Conservation (phyloP, 2,329 filamentous ascomycete species). For the Didymella arachidicola region DNA sequence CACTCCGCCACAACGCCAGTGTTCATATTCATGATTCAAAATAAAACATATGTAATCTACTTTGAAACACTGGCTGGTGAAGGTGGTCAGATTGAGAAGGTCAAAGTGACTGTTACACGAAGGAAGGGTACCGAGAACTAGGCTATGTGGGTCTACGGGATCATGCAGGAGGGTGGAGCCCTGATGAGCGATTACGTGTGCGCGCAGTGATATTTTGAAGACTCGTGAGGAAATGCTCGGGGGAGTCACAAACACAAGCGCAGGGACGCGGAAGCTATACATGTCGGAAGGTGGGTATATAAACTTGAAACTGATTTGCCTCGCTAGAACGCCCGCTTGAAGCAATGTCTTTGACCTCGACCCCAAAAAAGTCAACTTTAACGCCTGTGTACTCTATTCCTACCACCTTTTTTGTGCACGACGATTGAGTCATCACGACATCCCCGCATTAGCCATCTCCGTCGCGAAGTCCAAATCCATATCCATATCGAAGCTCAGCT, state of each 20-base stretch:
- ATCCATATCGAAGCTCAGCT: slow-evolving; percentile 45
- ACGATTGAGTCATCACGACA: neutral
- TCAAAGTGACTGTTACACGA: neutral
- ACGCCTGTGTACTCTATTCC: neutral
- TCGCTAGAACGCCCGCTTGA: neutral
- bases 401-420: neutral
- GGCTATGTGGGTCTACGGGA: slow-evolving; percentile 1
- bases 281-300: neutral
- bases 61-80: too few species aligned
- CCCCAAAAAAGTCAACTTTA: neutral
- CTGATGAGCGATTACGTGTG: neutral
- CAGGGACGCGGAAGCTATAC: neutral
- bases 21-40: slow-evolving; percentile 1
- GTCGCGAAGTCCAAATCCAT: slow-evolving; percentile 35
- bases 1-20: slow-evolving; percentile 45
- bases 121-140: neutral
- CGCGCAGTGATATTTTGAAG: neutral
- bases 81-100: neutral
- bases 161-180: neutral
- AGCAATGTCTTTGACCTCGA: neutral
- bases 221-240: neutral
- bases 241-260: neutral
- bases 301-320: neutral
- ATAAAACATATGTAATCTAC: neutral
- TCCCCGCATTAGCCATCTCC: slow-evolving; percentile 17